Base-by-base conservation (phyloP, 192 early-diverging fungal species). In the Mortierella hygrophila region DNA sequence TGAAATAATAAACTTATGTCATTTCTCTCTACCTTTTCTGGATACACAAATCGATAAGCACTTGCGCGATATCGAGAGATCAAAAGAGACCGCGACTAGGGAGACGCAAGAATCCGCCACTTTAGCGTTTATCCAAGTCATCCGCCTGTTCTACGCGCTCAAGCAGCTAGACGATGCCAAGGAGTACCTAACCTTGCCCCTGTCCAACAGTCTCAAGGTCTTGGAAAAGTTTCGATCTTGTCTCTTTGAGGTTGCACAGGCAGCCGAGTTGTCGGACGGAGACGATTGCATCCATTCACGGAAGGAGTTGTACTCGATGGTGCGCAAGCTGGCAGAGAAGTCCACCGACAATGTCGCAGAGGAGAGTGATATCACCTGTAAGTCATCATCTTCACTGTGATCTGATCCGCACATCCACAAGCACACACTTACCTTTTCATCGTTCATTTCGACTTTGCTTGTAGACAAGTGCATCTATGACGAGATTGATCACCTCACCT, bases 71-170 rank as follows among this genome's bases (percentile, higher is more conserved):
- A 65, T 65, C 29, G 9, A 65, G 13, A 65, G 11, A 32, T 29
- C 29, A 32, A 8, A 32, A 29, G 60, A 65, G 9, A 65, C 26
- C 35, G 29, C 29, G 29, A 35, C 29, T 32, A 65, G 32, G 11
- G 60, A 65, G 60, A 32, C 60, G 3, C 60, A 65, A 3, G 60
- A 75, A 7, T 38, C 21, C 18, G 26, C 54, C 11, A 21, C 20
- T 20, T 16, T 5, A 5, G 26, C 49, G 0, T 41, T 75, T 40
- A 75, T 75, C 38, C 74, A 75, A 2, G 10, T 75, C 32, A 32
- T 75, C 2, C 46, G 52, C n/a, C 74, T 75, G 18, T 75, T 75
- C 35, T 75, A 75, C 32, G 74, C 52, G 1, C 74, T 75, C 23
- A 75, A 75, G 49, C 49, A 75, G 23, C 74, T 75, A 6, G 52